Evolutionary conservation across 2,329 filamentous ascomycete genomes (phyloP), one percentile per base, ranked within the genome.

Genomic region (Pseudovirgaria hyperparasitica): DNA sequence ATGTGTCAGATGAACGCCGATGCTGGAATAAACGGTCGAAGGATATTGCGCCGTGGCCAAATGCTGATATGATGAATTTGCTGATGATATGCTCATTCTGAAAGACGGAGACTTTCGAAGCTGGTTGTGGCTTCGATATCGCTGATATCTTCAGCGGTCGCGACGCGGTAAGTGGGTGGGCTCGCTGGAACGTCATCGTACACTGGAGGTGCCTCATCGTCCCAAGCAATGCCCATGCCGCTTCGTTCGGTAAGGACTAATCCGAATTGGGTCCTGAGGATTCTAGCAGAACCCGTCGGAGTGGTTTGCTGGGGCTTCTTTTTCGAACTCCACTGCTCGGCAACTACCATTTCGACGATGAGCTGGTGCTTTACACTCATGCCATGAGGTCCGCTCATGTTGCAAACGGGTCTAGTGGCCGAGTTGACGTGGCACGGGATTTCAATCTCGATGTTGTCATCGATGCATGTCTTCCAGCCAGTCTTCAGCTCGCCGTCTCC

Each of bases 191-290:
- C 85, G 48, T 96, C 84, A 54, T 90, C 79, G 57, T 98, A 98
- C 40, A 92, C 72, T 1, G 87, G 87, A 9, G 87, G 87, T 46
- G 82, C 76, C 61, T 98, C 87, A 56, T 94, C 87, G 42, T 96
- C 87, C 87, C 90, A 98, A 41, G 80, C 82, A 43, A 98, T 86
- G 26, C 87, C 86, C 49, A 93, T 70, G 11, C 87, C 87, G 12
- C 72, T 71, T 33, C 82, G 72, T 57, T 92, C 80, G 4, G 86
- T 94, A 29, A 96, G 67, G 31, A 74, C 63, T 28, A 90, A 66
- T 42, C 71, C 73, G 61, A 94, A 96, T 51, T 92, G 82, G 70
- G 93, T 94, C 38, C 87, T 72, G 34, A 98, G 64, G 27, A 96
- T 87, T 37, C 87, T 73, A 1, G 87, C 90, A 3, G 85, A 80